phyloP scores from a whole-genome alignment of 2,329 filamentous ascomycete species.

The Colletotrichum caudatum region DNA sequence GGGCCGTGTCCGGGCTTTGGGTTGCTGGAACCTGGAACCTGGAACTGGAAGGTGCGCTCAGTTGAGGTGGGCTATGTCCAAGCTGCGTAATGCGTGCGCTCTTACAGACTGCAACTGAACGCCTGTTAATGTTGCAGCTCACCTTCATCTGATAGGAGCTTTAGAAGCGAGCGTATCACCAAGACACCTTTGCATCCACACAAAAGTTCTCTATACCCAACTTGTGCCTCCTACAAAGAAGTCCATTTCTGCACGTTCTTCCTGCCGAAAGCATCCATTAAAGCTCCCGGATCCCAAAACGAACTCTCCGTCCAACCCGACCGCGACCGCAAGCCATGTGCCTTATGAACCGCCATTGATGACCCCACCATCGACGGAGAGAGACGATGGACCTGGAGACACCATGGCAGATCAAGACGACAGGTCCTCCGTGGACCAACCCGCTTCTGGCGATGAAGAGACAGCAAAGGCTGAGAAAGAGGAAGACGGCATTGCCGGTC shows the following conservation, averaged over 20 bases:
- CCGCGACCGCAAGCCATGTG: constrained; percentile 35
- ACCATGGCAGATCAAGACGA: constrained; percentile 64
- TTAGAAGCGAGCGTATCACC: constrained; percentile 8
- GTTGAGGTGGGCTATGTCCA: constrained; percentile 29
- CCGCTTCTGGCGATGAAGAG: constrained; percentile 57
- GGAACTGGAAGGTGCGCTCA: constrained; percentile 29
- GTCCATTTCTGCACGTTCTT: constrained; percentile 5
- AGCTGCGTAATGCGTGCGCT: constrained; percentile 40
- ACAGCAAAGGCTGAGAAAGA: constrained; percentile 55
- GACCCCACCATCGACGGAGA: constrained; percentile 39
- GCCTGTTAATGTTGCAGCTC: constrained; percentile 24
- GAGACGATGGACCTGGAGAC: constrained; percentile 54
- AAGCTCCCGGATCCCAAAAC: constrained; percentile 30
- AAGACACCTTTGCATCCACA: neutral
- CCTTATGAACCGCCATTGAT: constrained; percentile 42
- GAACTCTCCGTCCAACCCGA: constrained; percentile 33
- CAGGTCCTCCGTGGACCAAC: constrained; percentile 55
- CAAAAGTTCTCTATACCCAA: neutral
- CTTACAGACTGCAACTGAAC: constrained; percentile 24
- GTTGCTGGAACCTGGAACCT: constrained; percentile 40
- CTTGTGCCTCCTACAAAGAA: neutral
- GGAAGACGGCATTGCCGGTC: constrained; percentile 52
- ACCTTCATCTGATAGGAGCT: constrained; percentile 33
- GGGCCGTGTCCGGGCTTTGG: constrained; percentile 27
- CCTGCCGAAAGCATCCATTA: constrained; percentile 17